A percentile compares a stretch with the other conserved stretches of the same genome.
Evolutionary conservation across 2,329 filamentous ascomycete genomes (phyloP).

Genomic region (Curvularia verruculosa): DNA sequence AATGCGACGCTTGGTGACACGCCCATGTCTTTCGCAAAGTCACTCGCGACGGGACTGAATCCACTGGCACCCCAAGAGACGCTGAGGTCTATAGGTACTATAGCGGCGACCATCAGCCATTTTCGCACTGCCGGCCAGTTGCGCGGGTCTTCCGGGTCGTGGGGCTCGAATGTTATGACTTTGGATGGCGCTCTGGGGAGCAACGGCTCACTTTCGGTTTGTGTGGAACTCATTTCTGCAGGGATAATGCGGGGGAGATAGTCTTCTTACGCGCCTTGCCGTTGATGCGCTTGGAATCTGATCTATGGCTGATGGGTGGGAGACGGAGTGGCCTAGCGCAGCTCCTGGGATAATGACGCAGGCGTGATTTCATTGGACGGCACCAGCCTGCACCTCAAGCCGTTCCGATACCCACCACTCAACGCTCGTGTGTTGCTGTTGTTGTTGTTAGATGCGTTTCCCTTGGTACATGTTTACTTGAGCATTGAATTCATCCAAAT

Average conservation of each 20-base stretch:
- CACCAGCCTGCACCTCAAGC: not conserved
- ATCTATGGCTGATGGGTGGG: not conserved
- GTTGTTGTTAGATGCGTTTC: too few species aligned
- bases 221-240: conserved; percentile 4
- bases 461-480: too few species aligned
- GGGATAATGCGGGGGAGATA: not conserved
- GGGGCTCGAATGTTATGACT: conserved; percentile 22
- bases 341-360: not conserved
- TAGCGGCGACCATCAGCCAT: conserved; percentile 46
- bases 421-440: not conserved
- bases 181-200: conserved; percentile 12
- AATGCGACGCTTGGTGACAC: conserved; percentile 52
- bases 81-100: conserved; percentile 46
- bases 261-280: not conserved
- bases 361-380: not conserved
- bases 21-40: conserved; percentile 52
- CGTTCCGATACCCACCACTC: not conserved
- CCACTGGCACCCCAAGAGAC: conserved; percentile 56
- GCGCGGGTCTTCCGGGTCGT: conserved; percentile 41
- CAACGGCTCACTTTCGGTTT: conserved; percentile 17
- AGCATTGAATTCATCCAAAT: not conserved
- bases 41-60: conserved; percentile 53
- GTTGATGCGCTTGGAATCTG: not conserved
- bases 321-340: not conserved
- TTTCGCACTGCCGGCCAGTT: conserved; percentile 44